Evolutionary conservation across 768 basidiomycete genomes (phyloP).

Genomic region (Epithele typhae): DNA sequence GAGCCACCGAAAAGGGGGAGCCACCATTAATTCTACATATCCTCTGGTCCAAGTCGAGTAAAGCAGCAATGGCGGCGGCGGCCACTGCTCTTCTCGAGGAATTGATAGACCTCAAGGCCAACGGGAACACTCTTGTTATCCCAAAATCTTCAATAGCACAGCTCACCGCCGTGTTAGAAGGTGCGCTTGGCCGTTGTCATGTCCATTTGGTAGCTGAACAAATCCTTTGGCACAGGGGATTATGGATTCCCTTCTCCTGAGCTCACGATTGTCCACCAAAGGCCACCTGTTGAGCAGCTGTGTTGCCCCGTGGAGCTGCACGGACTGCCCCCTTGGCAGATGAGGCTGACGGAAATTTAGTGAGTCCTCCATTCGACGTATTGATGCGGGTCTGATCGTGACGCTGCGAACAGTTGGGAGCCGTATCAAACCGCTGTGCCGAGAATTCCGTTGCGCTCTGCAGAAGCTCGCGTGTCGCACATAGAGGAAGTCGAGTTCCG

Average conservation of each 20-base stretch:
- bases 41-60: conserved; percentile 55
- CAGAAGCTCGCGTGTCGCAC: neutral
- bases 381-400: neutral
- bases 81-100: conserved; percentile 41
- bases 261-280: conserved; percentile 69
- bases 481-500: conserved; percentile 51
- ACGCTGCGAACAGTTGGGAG: conserved; percentile 15
- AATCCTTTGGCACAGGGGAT: conserved; percentile 33
- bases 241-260: conserved; percentile 63
- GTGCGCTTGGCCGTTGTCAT: conserved; percentile 28
- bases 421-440: conserved; percentile 4
- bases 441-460: neutral
- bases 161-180: conserved; percentile 56
- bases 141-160: conserved; percentile 27
- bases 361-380: conserved; percentile 33
- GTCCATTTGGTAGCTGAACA: neutral
- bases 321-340: conserved; percentile 85
- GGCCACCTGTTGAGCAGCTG: conserved; percentile 35
- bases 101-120: conserved; percentile 12
- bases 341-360: conserved; percentile 78
- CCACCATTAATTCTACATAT: conserved; percentile 46
- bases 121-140: too few species aligned
- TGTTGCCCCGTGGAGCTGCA: conserved; percentile 56
- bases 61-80: conserved; percentile 57
- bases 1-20: neutral